phyloP scores from a whole-genome alignment of 768 basidiomycete genomes.

The Tylopilus felleus region DNA sequence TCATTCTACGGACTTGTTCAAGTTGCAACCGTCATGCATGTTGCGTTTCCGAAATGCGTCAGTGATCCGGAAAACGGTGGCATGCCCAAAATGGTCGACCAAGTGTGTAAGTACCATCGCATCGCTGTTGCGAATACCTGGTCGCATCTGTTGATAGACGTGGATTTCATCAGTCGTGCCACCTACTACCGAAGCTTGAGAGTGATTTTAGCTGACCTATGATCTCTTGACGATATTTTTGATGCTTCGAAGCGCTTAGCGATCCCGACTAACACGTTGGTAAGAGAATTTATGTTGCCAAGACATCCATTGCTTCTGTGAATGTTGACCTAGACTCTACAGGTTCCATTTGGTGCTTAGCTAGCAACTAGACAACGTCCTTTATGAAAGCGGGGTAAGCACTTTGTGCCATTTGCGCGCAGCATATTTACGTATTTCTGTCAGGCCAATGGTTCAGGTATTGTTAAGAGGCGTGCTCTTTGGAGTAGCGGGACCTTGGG shows the following conservation, averaged over 20 bases:
- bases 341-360: conserved; percentile 2
- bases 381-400: conserved; percentile 20
- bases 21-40: background rate
- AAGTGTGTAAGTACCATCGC: too few species aligned
- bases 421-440: background rate
- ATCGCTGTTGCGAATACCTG: background rate
- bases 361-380: background rate
- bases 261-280: background rate
- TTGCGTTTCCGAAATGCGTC: background rate
- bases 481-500: background rate
- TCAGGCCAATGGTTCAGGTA: background rate
- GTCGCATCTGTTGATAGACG: conserved; percentile 17
- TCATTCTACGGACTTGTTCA: conserved; percentile 4
- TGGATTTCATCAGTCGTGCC: conserved; percentile 10
- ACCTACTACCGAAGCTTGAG: background rate
- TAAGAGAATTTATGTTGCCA: background rate
- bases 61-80: background rate
- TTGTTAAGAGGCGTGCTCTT: too few species aligned
- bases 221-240: background rate
- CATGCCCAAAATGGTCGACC: background rate
- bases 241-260: background rate
- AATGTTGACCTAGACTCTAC: background rate
- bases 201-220: background rate
- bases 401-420: conserved; percentile 19
- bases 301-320: background rate